These are phyloP conservation scores for Fusarium sp. DNA, from an alignment of 2,329 filamentous ascomycete genomes.

Conservation along the genomic window DNA sequence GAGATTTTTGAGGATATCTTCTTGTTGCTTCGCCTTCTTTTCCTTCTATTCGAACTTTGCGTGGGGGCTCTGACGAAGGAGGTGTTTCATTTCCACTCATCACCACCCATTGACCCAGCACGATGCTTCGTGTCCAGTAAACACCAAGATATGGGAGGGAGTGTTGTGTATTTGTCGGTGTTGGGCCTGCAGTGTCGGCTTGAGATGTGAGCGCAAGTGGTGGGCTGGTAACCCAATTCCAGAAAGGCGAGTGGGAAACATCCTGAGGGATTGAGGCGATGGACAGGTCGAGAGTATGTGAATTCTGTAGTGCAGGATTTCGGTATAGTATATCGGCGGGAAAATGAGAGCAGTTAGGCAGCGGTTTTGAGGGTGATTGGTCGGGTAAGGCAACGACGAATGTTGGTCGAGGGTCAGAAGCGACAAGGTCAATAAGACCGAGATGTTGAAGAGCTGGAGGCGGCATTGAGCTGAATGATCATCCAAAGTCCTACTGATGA, in stretches of 20 bases:
- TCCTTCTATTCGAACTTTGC: slow-evolving; percentile 50
- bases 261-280: slow-evolving; percentile 50
- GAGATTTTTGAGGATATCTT: slow-evolving; percentile 42
- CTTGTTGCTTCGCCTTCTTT: slow-evolving; percentile 40
- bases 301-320: slow-evolving; percentile 55
- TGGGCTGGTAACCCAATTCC: slow-evolving; percentile 56
- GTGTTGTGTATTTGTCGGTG: slow-evolving; percentile 39
- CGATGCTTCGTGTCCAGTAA: slow-evolving; percentile 56
- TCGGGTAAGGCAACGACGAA: slow-evolving; percentile 54
- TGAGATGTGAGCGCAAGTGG: slow-evolving; percentile 21
- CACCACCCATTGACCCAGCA: slow-evolving; percentile 55
- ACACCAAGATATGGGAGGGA: slow-evolving; percentile 52
- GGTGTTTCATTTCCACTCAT: slow-evolving; percentile 57
- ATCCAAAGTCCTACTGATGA: slow-evolving; percentile 4
- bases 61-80: slow-evolving; percentile 50
- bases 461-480: slow-evolving; percentile 41
- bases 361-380: slow-evolving; percentile 10
- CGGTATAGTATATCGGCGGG: slow-evolving; percentile 51
- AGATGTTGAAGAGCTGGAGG: slow-evolving; percentile 46
- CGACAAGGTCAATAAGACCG: slow-evolving; percentile 57
- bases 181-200: slow-evolving; percentile 5
- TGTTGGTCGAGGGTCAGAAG: slow-evolving; percentile 58
- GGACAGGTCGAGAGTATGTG: slow-evolving; percentile 50
- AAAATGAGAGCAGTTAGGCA: background rate
- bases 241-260: slow-evolving; percentile 53